Conservation (phyloP, 108 stramenopile species). For the Discostella pseudostelligera region DNA sequence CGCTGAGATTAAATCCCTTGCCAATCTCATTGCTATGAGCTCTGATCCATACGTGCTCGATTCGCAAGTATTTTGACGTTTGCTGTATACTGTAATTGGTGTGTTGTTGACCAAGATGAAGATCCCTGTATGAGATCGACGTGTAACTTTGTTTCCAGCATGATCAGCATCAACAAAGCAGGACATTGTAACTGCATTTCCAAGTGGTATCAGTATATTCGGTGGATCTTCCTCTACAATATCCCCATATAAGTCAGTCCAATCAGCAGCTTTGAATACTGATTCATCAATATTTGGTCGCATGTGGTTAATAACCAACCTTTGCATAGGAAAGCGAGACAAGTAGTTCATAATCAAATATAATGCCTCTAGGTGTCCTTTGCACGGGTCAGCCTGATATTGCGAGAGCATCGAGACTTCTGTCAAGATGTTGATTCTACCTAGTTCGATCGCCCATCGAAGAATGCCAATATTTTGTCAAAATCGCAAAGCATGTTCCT, state of each 20-base stretch:
- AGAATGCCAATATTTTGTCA: conserved; percentile 38
- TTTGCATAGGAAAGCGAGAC: too few species aligned
- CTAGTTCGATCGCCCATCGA: conserved; percentile 50
- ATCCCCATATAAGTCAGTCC: conserved; percentile 34
- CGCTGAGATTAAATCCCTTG: conserved; percentile 6
- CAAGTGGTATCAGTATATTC: conserved; percentile 23
- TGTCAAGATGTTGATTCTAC: conserved; percentile 38
- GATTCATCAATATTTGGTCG: conserved; percentile 1
- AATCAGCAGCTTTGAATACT: conserved; percentile 10
- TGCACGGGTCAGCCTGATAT: too few species aligned
- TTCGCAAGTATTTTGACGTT: too few species aligned
- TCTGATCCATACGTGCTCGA: too few species aligned
- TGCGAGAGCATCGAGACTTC: too few species aligned
- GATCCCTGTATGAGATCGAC: conserved; percentile 29
- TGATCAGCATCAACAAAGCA: conserved; percentile 32
- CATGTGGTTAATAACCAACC: too few species aligned
- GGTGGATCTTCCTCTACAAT: conserved; percentile 15
- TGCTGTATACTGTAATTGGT: too few species aligned
- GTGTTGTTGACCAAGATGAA: conserved; percentile 44
- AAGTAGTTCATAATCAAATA: too few species aligned
- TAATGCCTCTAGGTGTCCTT: too few species aligned
- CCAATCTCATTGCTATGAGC: conserved; percentile 18
- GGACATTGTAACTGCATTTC: conserved; percentile 13
- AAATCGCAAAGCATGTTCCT: conserved; percentile 4
- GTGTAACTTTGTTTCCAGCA: conserved; percentile 19